Evolutionary conservation across 306 rosid genomes (phyloP).

Genomic region (Citrullus mucosospermus): DNA sequence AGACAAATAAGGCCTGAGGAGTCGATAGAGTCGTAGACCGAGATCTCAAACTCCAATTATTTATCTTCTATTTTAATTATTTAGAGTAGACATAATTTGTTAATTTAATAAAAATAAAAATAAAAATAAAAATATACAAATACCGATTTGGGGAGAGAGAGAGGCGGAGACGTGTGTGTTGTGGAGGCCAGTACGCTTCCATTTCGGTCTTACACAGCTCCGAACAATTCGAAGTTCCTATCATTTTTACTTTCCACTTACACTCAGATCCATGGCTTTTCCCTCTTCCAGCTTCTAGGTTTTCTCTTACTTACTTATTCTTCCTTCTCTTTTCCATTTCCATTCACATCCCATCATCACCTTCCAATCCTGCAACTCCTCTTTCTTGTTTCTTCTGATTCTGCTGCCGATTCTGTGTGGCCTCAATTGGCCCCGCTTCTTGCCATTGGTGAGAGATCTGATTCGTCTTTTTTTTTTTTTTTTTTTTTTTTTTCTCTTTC

Average conservation of each 20-base stretch:
- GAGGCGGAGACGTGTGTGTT: not conserved
- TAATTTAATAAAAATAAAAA: not conserved
- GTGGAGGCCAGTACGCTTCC: not conserved
- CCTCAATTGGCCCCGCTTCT: not conserved
- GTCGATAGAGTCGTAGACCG: not conserved
- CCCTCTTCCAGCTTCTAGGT: not conserved
- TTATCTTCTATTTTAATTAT: not conserved
- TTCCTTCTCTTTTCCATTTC: not conserved
- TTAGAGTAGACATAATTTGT: not conserved
- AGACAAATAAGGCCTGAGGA: not conserved
- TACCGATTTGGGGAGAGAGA: not conserved
- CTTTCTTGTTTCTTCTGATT: not conserved
- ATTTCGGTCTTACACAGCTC: not conserved
- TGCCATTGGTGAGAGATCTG: constrained; percentile 4
- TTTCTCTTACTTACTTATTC: not conserved
- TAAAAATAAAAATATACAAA: not conserved
- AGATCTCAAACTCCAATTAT: not conserved
- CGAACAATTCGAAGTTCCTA: not conserved
- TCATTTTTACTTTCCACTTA: not conserved
- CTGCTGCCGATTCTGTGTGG: not conserved
- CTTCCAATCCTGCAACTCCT: not conserved
- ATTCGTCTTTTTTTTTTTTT: not conserved
- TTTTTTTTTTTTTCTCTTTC: too few relatives aligned
- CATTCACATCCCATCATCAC: not conserved
- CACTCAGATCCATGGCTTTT: not conserved